Conservation (phyloP, 495 filamentous ascomycete species). For the Xylaria longipes region DNA sequence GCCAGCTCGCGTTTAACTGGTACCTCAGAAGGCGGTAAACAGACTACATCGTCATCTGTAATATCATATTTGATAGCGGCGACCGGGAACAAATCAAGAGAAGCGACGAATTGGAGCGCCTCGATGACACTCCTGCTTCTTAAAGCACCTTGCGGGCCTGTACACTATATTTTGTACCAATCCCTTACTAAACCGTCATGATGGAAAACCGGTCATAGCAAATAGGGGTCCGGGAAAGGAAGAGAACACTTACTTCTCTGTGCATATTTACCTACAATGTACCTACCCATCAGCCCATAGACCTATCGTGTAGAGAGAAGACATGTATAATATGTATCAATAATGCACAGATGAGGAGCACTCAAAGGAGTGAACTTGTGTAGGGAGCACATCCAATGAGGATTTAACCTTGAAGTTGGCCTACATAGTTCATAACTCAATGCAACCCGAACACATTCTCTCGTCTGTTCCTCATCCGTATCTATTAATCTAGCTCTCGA, state of each 20-base stretch:
- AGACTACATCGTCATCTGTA: slow-evolving; percentile 13
- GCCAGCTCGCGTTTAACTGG: slow-evolving; percentile 88
- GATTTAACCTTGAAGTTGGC: neutral
- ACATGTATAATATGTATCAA: slow-evolving; percentile 29
- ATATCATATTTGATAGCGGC: neutral
- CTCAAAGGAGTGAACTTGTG: neutral
- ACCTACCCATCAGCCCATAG: slow-evolving; percentile 8
- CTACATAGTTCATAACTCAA: neutral
- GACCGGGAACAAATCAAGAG: neutral
- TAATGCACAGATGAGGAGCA: neutral
- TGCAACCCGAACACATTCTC: neutral
- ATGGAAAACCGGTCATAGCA: neutral
- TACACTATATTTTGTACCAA: slow-evolving; percentile 18
- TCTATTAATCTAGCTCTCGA: neutral
- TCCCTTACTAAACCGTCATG: neutral
- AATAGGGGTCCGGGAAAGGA: slow-evolving; percentile 10
- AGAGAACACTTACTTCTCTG: neutral
- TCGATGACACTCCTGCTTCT: neutral
- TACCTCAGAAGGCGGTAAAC: slow-evolving; percentile 83
- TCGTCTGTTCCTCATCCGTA: neutral
- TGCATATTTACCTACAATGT: slow-evolving; percentile 22
- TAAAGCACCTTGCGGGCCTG: neutral
- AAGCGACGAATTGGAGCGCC: neutral
- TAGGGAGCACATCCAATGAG: slow-evolving; percentile 9
- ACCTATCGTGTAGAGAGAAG: slow-evolving; percentile 12